These are phyloP conservation scores for Wickerhamomyces sydowiorum DNA, from an alignment of 805 yeast genomes.

Conservation along the genomic window DNA sequence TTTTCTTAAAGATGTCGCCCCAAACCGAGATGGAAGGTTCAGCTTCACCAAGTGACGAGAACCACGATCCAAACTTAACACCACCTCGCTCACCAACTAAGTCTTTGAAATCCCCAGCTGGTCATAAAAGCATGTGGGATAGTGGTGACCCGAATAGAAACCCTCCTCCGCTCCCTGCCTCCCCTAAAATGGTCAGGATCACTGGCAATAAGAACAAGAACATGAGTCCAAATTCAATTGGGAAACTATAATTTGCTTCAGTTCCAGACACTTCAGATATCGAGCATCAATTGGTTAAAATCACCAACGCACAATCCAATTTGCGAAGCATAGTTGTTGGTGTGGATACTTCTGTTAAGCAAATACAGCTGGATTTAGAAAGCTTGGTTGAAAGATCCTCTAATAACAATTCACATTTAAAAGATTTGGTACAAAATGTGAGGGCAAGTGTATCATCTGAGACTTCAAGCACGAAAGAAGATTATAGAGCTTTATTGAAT, in stretches of 20 bases:
- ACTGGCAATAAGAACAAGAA: constrained; percentile 12
- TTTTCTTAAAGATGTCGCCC: too few relatives aligned
- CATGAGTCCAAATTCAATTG: constrained; percentile 12
- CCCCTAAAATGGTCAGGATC: constrained; percentile 30
- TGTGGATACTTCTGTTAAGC: constrained; percentile 21
- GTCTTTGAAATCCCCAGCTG: constrained; percentile 10
- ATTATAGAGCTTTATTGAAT: not conserved
- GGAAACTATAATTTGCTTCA: constrained; percentile 17
- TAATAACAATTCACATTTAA: constrained; percentile 22
- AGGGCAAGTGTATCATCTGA: not conserved
- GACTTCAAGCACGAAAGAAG: not conserved
- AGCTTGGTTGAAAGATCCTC: constrained; percentile 21
- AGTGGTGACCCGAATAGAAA: constrained; percentile 33
- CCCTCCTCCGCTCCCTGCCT: constrained; percentile 36
- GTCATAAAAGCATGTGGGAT: constrained; percentile 27
- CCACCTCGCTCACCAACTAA: constrained; percentile 9
- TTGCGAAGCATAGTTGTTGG: constrained; percentile 25
- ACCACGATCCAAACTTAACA: not conserved
- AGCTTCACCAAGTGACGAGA: too few relatives aligned
- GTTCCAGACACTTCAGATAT: constrained; percentile 12
- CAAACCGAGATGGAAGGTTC: not conserved
- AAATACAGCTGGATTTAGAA: constrained; percentile 22
- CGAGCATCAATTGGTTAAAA: constrained; percentile 21
- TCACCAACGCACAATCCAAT: constrained; percentile 23
- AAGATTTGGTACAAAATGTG: constrained; percentile 19